Base-by-base conservation (phyloP, 129 eudicot species). In the Flaveria trinervia region DNA sequence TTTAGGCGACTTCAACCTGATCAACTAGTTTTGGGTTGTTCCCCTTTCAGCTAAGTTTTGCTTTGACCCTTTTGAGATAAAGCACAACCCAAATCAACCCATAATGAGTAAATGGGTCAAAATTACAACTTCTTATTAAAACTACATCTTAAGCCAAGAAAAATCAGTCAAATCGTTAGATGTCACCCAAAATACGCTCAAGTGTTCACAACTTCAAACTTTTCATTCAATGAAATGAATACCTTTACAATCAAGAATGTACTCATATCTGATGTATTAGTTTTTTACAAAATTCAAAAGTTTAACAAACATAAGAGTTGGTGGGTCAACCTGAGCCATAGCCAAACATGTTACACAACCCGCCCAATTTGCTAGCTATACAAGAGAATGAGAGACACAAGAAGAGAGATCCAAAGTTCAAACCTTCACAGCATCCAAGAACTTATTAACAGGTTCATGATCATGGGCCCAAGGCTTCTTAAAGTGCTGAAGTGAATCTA, bases 391-490 rank as follows among this genome's bases (percentile, higher is more conserved):
- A 73, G 68, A 59, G 30, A 33, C 14, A 74, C 12, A 65, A 33
- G 7, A 67, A 25, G 55, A 60, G 33, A 41, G 51, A 23, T 45
- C 50, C 50, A 45, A 45, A 45, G 50, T 45, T 61, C 67, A 55
- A 52, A 95, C 99, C 94, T 95, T 91, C 18, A 95, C 96, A 72
- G 92, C 97, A 74, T 95, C 89, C 79, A 89, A 65, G 71, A 95
- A 84, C 9, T 74, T 71, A 20, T 28, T 72, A 70, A 94, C 90
- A 20, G 97, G 93, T 83, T 94, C 93, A 54, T 88, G 94, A 17
- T 94, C 97, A 74, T 94, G 99, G 77, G 99, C 99, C 99, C 99
- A 95, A 5, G 97, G 96, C 84, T 87, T 88, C 92, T 95, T 95
- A 74, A 92, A 95, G 82, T 92, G 96, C 56, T 95, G 99, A 78